Base-by-base conservation (phyloP, 2,329 filamentous ascomycete genomes). In the Xylaria sp. region DNA sequence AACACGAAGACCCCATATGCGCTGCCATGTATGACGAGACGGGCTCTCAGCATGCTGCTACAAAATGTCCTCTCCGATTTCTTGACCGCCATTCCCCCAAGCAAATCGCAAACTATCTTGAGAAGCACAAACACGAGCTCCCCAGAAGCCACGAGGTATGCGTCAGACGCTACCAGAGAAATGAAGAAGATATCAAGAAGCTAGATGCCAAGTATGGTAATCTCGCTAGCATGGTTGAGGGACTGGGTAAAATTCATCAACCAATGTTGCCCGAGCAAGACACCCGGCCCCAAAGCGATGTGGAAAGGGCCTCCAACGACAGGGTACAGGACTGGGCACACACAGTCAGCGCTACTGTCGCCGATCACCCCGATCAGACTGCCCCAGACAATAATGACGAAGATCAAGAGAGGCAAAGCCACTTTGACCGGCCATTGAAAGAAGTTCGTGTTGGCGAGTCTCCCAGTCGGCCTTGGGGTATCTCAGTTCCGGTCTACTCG, bases 151-250 rank as follows among this genome's bases (percentile, higher is more conserved):
- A 98, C 81, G 94, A 97, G 78, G 89, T 98, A 54, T 98, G 95
- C 80, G 90, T 98, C 70, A 91, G 92, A 77, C 89, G 94, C 66
- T 97, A 97, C 78, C 93, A 97, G 81, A 91, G 89, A 80, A 95
- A 94, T 76, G 91, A 95, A 75, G 88, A 92, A 72, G 92, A 94
- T 76, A 92, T 97, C 77, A 90, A 90, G 73, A 93, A 97, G 81
- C 85, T 98, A 65, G 95, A 98, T 79, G 93, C 93, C 71, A 98
- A 98, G 80, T 98, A 98, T 79, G 94, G 94, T 73, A 95, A 91
- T 78, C 84, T 98, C 52, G 94, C 93, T 74, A 97, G 89, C 81
- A 98, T 98, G 95, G 97, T 98, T 70, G 91, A 96, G 79, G 94
- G 94, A 9, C 84, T 98, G 48, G 93, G 94, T 58, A 88, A 91